A percentile compares a stretch with the other conserved stretches of the same genome.
Evolutionary conservation across 192 early-diverging fungal species (phyloP).

Genomic region (Geranomyces variabilis): DNA sequence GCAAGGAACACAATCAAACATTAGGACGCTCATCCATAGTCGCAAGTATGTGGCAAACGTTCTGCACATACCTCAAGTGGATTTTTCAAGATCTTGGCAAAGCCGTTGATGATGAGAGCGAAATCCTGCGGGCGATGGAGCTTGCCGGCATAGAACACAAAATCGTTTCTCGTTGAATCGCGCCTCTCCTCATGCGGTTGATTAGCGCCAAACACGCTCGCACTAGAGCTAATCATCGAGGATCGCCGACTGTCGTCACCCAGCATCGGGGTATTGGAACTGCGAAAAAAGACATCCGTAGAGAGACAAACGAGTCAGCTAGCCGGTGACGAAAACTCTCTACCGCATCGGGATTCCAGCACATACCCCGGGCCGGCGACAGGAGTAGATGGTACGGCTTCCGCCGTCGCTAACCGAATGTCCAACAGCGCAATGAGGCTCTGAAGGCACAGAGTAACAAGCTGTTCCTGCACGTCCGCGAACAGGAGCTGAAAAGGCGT

Average conservation of each 20-base stretch:
- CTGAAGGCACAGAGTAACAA: conserved; percentile 75
- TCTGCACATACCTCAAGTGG: conserved; percentile 57
- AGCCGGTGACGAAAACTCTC: too few species aligned
- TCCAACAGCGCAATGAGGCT: conserved; percentile 72
- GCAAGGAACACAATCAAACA: not conserved
- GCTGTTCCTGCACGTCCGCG: conserved; percentile 70
- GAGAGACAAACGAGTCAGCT: too few species aligned
- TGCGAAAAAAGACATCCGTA: not conserved
- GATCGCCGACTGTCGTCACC: conserved; percentile 8
- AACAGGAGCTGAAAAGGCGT: conserved; percentile 61
- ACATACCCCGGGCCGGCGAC: not conserved
- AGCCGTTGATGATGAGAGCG: conserved; percentile 73
- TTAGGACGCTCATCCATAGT: too few species aligned
- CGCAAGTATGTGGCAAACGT: too few species aligned
- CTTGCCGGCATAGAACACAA: conserved; percentile 77
- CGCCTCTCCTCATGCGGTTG: conserved; percentile 14
- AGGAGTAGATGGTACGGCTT: not conserved
- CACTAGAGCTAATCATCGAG: conserved; percentile 27
- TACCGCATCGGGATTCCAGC: too few species aligned
- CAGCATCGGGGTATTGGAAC: not conserved
- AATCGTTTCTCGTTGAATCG: conserved; percentile 63
- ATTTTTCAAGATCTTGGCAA: conserved; percentile 81
- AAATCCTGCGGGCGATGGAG: conserved; percentile 85
- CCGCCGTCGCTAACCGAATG: conserved; percentile 14
- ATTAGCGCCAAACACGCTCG: not conserved